Base-by-base conservation (phyloP, 768 basidiomycete genomes). In the Mycena albidolilacea region DNA sequence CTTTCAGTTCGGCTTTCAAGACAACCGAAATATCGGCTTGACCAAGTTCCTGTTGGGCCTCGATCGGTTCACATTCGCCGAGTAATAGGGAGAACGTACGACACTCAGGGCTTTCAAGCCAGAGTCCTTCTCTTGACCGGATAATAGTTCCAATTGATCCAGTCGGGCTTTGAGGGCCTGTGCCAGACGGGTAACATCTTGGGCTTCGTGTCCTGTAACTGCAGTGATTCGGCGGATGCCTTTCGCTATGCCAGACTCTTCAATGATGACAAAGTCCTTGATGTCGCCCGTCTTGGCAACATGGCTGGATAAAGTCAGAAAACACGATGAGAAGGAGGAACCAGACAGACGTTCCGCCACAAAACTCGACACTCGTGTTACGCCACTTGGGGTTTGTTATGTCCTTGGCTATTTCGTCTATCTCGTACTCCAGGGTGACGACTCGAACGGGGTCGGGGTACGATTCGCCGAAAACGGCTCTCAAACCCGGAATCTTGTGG, bases 391-490 rank as follows among this genome's bases (percentile, higher is more conserved):
- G 91, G 81, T 96, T 97, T 77, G 93, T 90, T 54, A 97, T 87
- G 75, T 99, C 95, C 77, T 89, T 87, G 21, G 90, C 83, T 67
- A 99, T 96, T 76, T 97, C 95, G 63, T 97, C 93, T 19, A 97
- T 88, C 73, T 92, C 91, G 79, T 89, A 96, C 81, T 95, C 97
- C 23, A 99, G 87, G 3, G 95, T 90, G 15, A 99, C 98, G 1
- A 99, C 96, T 39, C 97, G 89, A 21, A 99, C 98, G 4, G 98
- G 98, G 81, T 99, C 97, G 5, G 98, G 98, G 80, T 99, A 99
- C 0, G 94, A 89, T 84, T 99, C 98, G 57, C 98, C 98, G 77
- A 99, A 99, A 57, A 99, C 98, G 2, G 97, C 98, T 41, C 98
- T 89, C 41, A 99, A 82, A 7, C 98, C 97, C n/a, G 97, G 90